phyloP scores from a whole-genome alignment of 2,329 filamentous ascomycete species.

The Calonectria pauciramosa region DNA sequence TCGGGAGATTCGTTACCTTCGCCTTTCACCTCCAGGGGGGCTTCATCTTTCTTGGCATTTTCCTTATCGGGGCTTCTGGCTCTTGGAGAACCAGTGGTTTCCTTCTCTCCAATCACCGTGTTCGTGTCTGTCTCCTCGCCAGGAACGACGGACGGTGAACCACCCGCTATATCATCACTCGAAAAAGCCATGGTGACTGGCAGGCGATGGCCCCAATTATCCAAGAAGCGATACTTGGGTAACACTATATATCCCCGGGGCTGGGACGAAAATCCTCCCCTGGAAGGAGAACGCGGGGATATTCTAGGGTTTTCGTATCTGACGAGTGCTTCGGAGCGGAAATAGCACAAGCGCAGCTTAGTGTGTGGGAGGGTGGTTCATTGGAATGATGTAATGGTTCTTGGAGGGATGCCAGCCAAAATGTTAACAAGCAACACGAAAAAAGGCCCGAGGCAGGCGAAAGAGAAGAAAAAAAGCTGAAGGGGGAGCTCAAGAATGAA shows the following conservation, averaged over 20 bases:
- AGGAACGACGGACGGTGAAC: background rate
- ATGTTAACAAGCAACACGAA: background rate
- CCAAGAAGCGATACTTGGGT: background rate
- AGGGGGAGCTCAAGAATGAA: too few relatives aligned
- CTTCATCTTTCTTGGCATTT: slow-evolving; percentile 2
- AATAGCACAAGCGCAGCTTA: background rate
- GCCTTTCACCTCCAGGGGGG: slow-evolving; percentile 21
- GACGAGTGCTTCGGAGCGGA: background rate
- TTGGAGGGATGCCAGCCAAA: background rate
- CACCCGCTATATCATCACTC: slow-evolving; percentile 21
- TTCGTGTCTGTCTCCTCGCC: slow-evolving; percentile 28
- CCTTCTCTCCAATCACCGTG: slow-evolving; percentile 32
- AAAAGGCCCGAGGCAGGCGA: background rate
- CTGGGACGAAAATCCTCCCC: background rate
- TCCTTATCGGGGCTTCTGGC: background rate
- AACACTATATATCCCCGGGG: background rate
- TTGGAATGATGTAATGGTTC: background rate
- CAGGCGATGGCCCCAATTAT: background rate
- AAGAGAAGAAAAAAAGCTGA: background rate
- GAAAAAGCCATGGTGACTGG: slow-evolving; percentile 18
- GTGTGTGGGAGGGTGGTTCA: background rate
- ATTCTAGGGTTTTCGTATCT: background rate
- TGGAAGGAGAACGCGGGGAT: background rate
- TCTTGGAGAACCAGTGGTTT: background rate
- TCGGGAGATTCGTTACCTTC: slow-evolving; percentile 26